These are phyloP conservation scores for Coemansia sp. DNA, from an alignment of 192 early-diverging fungal genomes.

Conservation along the genomic window DNA sequence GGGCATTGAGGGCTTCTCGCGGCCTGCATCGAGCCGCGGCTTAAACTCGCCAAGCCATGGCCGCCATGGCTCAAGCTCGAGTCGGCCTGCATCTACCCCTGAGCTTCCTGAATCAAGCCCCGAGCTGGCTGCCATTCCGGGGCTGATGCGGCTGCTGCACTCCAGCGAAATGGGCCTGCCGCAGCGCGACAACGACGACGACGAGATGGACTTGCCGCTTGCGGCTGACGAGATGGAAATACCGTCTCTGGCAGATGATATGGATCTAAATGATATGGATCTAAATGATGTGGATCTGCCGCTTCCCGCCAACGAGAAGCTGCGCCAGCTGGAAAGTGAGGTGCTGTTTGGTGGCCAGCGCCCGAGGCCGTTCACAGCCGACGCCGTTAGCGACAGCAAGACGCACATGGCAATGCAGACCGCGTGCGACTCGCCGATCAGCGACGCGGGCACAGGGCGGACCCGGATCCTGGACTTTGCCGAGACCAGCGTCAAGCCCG, in stretches of 20 bases:
- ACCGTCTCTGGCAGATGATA: too few species aligned
- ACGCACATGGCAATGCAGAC: neutral
- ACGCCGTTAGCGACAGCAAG: too few species aligned
- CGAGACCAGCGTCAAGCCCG: constrained; percentile 14
- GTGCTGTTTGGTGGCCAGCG: constrained; percentile 24
- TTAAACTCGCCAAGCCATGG: too few species aligned
- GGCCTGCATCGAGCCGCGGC: constrained; percentile 12
- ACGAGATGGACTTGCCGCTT: too few species aligned
- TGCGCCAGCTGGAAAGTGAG: constrained; percentile 28
- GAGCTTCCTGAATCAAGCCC: too few species aligned
- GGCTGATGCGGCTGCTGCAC: neutral
- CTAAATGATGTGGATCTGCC: neutral
- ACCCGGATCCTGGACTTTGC: constrained; percentile 49
- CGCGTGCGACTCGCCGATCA: constrained; percentile 33
- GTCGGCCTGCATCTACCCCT: too few species aligned
- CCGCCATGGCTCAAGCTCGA: too few species aligned
- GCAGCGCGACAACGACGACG: too few species aligned
- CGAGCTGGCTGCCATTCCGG: too few species aligned
- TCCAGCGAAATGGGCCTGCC: neutral
- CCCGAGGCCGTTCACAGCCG: neutral
- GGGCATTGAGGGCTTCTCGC: constrained; percentile 21
- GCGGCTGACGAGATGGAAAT: too few species aligned
- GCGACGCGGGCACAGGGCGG: constrained; percentile 42
- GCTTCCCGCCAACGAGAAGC: constrained; percentile 20
- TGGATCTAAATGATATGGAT: too few species aligned